Evolutionary conservation across 108 stramenopile species (phyloP), one percentile per base, ranked within the genome.

Genomic region (Nitzschia sp.): DNA sequence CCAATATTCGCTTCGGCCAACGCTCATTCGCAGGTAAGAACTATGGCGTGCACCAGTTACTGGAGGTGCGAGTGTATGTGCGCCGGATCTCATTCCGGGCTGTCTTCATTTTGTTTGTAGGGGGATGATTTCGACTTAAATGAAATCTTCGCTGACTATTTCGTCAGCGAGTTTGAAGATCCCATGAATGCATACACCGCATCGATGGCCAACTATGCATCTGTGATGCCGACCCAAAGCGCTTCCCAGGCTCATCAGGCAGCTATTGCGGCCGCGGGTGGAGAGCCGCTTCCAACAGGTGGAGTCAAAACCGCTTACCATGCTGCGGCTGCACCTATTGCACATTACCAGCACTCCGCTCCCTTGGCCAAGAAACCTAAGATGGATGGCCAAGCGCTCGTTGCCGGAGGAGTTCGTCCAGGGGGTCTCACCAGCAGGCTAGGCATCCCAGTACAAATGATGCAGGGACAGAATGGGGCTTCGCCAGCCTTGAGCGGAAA

Each of bases 101-200:
- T 51, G 4, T 51, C 49, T 21, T 51, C 19, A 19, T 23, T 51
- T 8, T 42, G 8, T 42, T 42, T 42, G 5, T 13, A 74, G 72
- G 63, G 45, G 54, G 78, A 83, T 59, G 86, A 87, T 60, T 80
- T 87, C 74, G 86, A 88, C 63, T 73, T 88, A 23, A 84, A 80
- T 59, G 87, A 89, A 31, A 78, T 89, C 21, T 89, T 89, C 67
- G 77, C 81, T 9, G 88, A 89, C 23, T 86, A 83, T 67, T 86
- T 89, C 57, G 75, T 71, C 35, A 76, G 76, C 66, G 87, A 85
- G 49, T 79, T 80, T 47, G 84, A 81, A 17, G 77, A 84, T 56
- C 82, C 88, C 38, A 33, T 79, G 27, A 77, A 83, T 71, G 78
- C 83, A 13, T 80, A 81, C 74, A 84, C 86, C 28, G 68, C 72